Evolutionary conservation across 768 basidiomycete genomes (phyloP).

Genomic region (Pholiota molesta): DNA sequence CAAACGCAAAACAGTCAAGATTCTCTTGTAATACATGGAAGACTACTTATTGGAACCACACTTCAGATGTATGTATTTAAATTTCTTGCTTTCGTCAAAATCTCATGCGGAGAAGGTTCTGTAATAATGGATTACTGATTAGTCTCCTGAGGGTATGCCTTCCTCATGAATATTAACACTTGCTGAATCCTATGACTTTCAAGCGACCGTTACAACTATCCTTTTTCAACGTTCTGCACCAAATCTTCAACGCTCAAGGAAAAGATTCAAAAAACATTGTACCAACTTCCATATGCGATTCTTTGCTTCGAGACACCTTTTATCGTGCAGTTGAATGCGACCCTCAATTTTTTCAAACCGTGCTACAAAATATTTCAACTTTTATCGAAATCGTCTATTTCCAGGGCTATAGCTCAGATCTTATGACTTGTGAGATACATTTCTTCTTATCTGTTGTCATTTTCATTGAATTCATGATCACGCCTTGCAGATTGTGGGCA

Average conservation of each 20-base stretch:
- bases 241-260: slow-evolving; percentile 42
- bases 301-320: slow-evolving; percentile 60
- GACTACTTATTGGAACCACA: slow-evolving; percentile 53
- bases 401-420: slow-evolving; percentile 49
- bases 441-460: background rate
- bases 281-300: slow-evolving; percentile 43
- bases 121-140: slow-evolving; percentile 57
- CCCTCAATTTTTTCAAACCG: slow-evolving; percentile 48
- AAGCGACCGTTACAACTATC: slow-evolving; percentile 49
- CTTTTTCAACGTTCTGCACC: slow-evolving; percentile 57
- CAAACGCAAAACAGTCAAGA: slow-evolving; percentile 58
- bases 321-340: slow-evolving; percentile 53
- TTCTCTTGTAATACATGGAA: slow-evolving; percentile 58
- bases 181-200: background rate
- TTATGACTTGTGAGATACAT: slow-evolving; percentile 56
- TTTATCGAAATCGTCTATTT: slow-evolving; percentile 64
- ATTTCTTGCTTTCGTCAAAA: background rate
- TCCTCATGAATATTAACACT: slow-evolving; percentile 1
- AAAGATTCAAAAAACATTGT: slow-evolving; percentile 28
- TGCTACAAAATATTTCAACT: slow-evolving; percentile 56
- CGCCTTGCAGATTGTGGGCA: slow-evolving; percentile 53
- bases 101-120: slow-evolving; percentile 44
- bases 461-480: background rate
- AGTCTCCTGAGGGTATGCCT: slow-evolving; percentile 56
- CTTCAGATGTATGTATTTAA: slow-evolving; percentile 45